Conservation (phyloP, 371 early-diverging fungal species). For the Circinella minor region DNA sequence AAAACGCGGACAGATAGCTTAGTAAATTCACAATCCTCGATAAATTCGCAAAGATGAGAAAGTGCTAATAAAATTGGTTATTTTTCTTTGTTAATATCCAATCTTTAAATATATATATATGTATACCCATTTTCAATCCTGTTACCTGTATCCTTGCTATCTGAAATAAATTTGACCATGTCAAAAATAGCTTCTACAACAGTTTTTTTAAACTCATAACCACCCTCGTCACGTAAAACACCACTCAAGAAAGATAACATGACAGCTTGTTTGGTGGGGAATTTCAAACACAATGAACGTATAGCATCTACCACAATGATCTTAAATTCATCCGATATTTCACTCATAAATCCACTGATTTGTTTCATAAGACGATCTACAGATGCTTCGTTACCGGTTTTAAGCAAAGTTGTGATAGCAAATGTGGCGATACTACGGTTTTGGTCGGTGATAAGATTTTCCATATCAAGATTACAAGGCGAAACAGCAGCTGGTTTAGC, state of each 20-base stretch:
- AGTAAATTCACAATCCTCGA: constrained; percentile 98
- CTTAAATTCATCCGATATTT: constrained; percentile 98
- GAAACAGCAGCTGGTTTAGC: constrained; percentile 88
- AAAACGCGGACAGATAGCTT: constrained; percentile 95
- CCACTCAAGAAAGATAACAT: constrained; percentile 93
- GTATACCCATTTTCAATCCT: too few species aligned
- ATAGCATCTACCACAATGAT: constrained; percentile 98
- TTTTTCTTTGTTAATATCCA: not conserved
- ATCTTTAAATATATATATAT: not conserved
- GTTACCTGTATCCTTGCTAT: constrained; percentile 87
- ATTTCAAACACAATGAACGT: constrained; percentile 93
- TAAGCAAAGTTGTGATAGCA: constrained; percentile 97
- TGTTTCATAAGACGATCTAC: constrained; percentile 99
- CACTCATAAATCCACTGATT: constrained; percentile 94
- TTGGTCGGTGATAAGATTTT: constrained; percentile 92
- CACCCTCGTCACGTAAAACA: constrained; percentile 96
- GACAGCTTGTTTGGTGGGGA: constrained; percentile 92
- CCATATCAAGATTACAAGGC: constrained; percentile 97
- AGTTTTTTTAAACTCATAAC: constrained; percentile 94
- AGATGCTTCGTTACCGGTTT: constrained; percentile 97
- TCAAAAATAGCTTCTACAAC: constrained; percentile 98
- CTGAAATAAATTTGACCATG: constrained; percentile 90
- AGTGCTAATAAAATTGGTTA: constrained; percentile 61
- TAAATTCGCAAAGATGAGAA: constrained; percentile 97
- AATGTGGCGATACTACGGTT: constrained; percentile 98